phyloP scores from a whole-genome alignment of 129 eudicot species.

The Tagetes erecta region DNA sequence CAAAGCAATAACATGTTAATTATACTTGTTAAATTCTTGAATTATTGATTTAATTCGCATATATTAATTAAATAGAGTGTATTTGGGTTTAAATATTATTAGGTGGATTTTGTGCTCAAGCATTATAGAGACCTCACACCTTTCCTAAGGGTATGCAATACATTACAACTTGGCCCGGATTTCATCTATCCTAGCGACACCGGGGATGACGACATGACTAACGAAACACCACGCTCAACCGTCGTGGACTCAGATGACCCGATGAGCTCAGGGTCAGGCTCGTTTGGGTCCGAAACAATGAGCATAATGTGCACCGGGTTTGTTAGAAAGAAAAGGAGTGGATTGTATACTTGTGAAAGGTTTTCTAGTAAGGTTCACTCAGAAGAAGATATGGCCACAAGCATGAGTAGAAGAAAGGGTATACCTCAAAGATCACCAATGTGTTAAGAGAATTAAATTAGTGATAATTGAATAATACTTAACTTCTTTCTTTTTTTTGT shows the following conservation, averaged over 20 bases:
- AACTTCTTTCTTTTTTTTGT: background rate
- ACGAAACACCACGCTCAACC: constrained; percentile 71
- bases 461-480: constrained; percentile 26
- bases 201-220: constrained; percentile 63
- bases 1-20: background rate
- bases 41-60: background rate
- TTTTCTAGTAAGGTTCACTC: constrained; percentile 45
- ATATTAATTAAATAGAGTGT: background rate
- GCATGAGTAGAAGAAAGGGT: constrained; percentile 92
- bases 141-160: constrained; percentile 69
- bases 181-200: constrained; percentile 87
- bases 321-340: constrained; percentile 83
- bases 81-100: constrained; percentile 2
- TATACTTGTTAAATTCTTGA: background rate
- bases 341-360: constrained; percentile 67
- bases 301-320: constrained; percentile 67
- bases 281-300: constrained; percentile 82
- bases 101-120: constrained; percentile 88
- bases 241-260: constrained; percentile 73
- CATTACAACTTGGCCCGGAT: constrained; percentile 84
- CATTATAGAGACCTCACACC: constrained; percentile 81
- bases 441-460: constrained; percentile 45
- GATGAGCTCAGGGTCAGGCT: constrained; percentile 65
- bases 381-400: constrained; percentile 83
- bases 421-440: constrained; percentile 96